Evolutionary conservation across 2,329 filamentous ascomycete species (phyloP).

Genomic region (Eurotiales sp.): DNA sequence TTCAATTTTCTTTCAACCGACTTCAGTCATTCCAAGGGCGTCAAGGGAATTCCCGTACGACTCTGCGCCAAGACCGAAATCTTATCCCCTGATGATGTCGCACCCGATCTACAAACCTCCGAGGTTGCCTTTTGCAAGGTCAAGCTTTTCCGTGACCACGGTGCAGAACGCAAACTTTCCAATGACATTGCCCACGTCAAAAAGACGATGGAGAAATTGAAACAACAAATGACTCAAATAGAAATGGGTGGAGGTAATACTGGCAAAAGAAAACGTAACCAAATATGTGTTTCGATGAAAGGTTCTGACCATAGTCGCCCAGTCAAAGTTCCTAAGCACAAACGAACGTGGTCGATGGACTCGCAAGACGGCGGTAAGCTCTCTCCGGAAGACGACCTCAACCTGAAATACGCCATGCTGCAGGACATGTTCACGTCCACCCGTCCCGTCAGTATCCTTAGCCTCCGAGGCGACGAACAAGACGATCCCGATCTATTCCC

Average conservation of each 20-base stretch:
- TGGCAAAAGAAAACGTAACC: conserved; percentile 60
- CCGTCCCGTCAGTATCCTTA: conserved; percentile 39
- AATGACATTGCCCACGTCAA: conserved; percentile 94
- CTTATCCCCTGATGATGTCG: conserved; percentile 17
- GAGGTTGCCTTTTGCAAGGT: conserved; percentile 96
- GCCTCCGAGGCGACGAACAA: conserved; percentile 40
- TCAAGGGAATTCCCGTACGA: conserved; percentile 93
- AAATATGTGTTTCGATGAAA: conserved; percentile 46
- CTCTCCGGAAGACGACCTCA: conserved; percentile 42
- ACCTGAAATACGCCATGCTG: conserved; percentile 40
- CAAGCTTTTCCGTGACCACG: conserved; percentile 93
- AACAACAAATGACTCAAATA: conserved; percentile 82
- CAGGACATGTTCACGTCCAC: conserved; percentile 48
- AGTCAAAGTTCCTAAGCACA: conserved; percentile 85
- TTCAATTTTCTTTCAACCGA: conserved; percentile 99
- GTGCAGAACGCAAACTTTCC: conserved; percentile 88
- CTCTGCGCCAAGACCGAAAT: conserved; percentile 84
- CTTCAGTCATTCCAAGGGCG: conserved; percentile 97
- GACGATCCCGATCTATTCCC: conserved; percentile 46
- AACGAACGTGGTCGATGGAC: conserved; percentile 92
- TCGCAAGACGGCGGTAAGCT: conserved; percentile 52
- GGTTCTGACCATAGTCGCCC: conserved; percentile 53
- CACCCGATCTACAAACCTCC: conserved; percentile 26
- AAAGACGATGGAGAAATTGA: conserved; percentile 93
- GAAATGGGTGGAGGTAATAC: conserved; percentile 58